These are phyloP conservation scores for Alloascoidea africana DNA, from an alignment of 805 yeast species.

Conservation along the genomic window DNA sequence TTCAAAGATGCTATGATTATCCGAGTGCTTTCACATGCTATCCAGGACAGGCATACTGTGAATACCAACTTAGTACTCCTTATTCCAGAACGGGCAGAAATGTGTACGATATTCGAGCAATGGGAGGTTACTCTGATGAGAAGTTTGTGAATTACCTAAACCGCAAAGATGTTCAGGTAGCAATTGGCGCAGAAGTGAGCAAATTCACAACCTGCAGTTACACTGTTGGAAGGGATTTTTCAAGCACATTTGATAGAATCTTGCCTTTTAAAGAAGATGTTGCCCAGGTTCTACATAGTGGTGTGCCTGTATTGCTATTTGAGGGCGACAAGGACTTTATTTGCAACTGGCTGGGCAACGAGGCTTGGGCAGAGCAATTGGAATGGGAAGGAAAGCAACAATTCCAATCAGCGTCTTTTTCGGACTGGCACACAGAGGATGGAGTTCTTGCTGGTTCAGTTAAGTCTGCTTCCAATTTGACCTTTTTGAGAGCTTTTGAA, in stretches of 20 bases:
- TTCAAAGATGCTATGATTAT: constrained; percentile 56
- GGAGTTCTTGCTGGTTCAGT: constrained; percentile 26
- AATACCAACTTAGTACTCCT: constrained; percentile 57
- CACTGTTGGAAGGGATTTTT: constrained; percentile 61
- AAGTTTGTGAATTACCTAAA: constrained; percentile 60
- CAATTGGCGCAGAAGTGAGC: constrained; percentile 78
- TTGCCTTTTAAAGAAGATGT: constrained; percentile 36
- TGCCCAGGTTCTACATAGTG: constrained; percentile 41
- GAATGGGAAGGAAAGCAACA: background rate
- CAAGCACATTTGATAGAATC: constrained; percentile 41
- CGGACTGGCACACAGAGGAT: constrained; percentile 12
- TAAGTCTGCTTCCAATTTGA: constrained; percentile 47
- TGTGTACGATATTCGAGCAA: constrained; percentile 74
- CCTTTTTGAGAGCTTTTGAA: constrained; percentile 55
- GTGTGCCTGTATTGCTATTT: constrained; percentile 56
- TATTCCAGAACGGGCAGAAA: constrained; percentile 70
- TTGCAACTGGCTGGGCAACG: constrained; percentile 76
- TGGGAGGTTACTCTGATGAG: constrained; percentile 54
- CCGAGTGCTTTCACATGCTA: constrained; percentile 69
- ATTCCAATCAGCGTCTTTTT: constrained; percentile 18
- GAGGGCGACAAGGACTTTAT: constrained; percentile 80
- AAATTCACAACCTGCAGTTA: constrained; percentile 64
- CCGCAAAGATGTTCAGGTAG: constrained; percentile 44
- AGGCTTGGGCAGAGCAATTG: constrained; percentile 25
- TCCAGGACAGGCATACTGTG: constrained; percentile 83